These are phyloP conservation scores for Lactarius sanguifluus DNA, from an alignment of 768 basidiomycete genomes.

Conservation along the genomic window DNA sequence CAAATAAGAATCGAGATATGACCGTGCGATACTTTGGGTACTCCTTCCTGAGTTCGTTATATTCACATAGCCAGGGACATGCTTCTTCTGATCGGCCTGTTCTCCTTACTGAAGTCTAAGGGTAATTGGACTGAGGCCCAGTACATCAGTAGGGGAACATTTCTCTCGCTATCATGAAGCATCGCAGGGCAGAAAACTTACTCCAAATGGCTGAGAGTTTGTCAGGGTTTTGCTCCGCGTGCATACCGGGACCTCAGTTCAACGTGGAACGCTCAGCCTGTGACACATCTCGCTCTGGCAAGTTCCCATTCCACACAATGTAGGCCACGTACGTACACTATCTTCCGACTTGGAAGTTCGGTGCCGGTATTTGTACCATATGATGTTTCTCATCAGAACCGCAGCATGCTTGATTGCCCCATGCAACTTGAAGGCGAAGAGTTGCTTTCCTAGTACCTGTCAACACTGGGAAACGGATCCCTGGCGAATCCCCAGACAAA, in stretches of 20 bases:
- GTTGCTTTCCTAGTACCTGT: constrained; percentile 2
- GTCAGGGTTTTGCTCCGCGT: neutral
- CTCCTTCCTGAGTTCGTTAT: neutral
- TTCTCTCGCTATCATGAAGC: neutral
- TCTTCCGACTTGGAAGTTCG: neutral
- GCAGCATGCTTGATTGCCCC: neutral
- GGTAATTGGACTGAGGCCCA: constrained; percentile 1
- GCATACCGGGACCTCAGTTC: constrained; percentile 5
- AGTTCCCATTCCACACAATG: neutral
- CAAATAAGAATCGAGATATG: constrained; percentile 21
- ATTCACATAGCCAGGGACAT: constrained; percentile 22
- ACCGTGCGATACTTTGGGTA: constrained; percentile 11
- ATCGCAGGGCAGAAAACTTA: neutral
- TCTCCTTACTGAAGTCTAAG: neutral
- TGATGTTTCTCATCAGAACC: neutral
- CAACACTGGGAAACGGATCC: neutral
- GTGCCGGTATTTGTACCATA: neutral
- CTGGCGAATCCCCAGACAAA: neutral
- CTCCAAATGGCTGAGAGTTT: neutral
- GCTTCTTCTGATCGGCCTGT: constrained; percentile 16
- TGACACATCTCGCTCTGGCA: neutral
- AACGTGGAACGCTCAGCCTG: neutral
- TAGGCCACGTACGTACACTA: neutral
- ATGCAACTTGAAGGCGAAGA: neutral
- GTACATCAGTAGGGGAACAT: neutral